Evolutionary conservation across 768 basidiomycete genomes (phyloP).

Genomic region (Mycena alexandri): DNA sequence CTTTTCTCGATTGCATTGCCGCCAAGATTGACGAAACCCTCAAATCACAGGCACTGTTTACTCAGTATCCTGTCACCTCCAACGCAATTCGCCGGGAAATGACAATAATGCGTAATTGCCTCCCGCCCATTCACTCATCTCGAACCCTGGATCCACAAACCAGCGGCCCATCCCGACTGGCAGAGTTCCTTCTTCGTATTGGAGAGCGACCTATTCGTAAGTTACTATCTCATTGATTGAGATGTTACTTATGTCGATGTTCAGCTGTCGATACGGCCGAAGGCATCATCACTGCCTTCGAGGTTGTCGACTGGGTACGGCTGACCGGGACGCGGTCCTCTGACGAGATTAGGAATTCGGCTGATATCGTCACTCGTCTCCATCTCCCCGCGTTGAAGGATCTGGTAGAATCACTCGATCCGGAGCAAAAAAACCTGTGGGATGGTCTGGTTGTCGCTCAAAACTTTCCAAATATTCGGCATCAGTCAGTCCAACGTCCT

Average conservation of each 20-base stretch:
- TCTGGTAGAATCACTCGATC: constrained; percentile 60
- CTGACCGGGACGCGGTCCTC: constrained; percentile 50
- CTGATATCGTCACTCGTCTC: constrained; percentile 53
- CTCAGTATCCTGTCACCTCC: constrained; percentile 49
- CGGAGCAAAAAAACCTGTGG: constrained; percentile 60
- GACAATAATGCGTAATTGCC: constrained; percentile 51
- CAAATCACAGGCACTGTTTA: constrained; percentile 45
- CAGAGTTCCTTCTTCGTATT: constrained; percentile 59
- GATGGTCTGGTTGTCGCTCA: constrained; percentile 46
- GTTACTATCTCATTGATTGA: constrained; percentile 40
- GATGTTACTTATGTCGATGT: constrained; percentile 1
- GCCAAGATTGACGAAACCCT: constrained; percentile 54
- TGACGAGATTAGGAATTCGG: constrained; percentile 58
- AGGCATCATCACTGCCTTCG: constrained; percentile 58
- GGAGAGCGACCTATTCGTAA: constrained; percentile 62
- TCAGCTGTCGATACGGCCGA: constrained; percentile 55
- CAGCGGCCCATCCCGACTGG: constrained; percentile 38
- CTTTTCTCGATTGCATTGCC: constrained; percentile 51
- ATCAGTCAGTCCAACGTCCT: constrained; percentile 45
- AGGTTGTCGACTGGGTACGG: constrained; percentile 76
- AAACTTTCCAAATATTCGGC: constrained; percentile 37
- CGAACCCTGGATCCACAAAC: background rate
- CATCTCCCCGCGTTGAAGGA: constrained; percentile 57
- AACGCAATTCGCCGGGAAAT: constrained; percentile 61
- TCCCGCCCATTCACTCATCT: constrained; percentile 38